Base-by-base conservation (phyloP, 208 protist species). In the Trypanosoma scelopori region DNA sequence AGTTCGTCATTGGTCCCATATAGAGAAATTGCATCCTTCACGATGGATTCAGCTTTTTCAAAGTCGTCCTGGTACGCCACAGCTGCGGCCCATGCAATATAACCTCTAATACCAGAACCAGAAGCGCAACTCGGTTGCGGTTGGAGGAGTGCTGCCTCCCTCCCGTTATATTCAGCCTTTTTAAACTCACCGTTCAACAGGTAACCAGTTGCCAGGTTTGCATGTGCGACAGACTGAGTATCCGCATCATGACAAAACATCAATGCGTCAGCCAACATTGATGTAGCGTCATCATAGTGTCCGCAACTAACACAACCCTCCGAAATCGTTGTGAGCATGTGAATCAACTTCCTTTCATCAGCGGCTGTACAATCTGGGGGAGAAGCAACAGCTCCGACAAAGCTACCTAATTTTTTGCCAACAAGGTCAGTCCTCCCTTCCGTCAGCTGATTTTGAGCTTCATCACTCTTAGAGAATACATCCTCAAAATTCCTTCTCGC, bases 61-160 rank as follows among this genome's bases (percentile, higher is more conserved):
- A 87, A 87, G 30, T 96, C 82, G 55, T 96, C 85, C 55, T 96
- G 87, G 50, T 84, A 92, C 9, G 87, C 91, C 37, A 89, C 76
- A 25, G 91, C 80, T 0, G 74, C 77, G 20, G 91, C 82, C 88
- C 91, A 96, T 55, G 84, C 45, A 0, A 60, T 57, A 60, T 94
- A 94, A 3, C 84, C 85, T 18, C 74, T 74, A 16, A 55, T 42
- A 27, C 65, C 69, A 35, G 35, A 47, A 46, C 20, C 55, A 20
- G 55, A 78, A 41, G 45, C 18, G 45, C 20, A 65, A 42, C 41
- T 65, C 45, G 51, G 20, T 55, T 74, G 63, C 25, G 85, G 64
- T 22, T 79, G 64, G 7, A 93, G 64, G 5, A 96, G 65, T 18
- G 85, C 91, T 18, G 80, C 78, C 59, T 93, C 84, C 20, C 82